phyloP scores from a whole-genome alignment of 306 rosid genomes.

The Mucuna pruriens region DNA sequence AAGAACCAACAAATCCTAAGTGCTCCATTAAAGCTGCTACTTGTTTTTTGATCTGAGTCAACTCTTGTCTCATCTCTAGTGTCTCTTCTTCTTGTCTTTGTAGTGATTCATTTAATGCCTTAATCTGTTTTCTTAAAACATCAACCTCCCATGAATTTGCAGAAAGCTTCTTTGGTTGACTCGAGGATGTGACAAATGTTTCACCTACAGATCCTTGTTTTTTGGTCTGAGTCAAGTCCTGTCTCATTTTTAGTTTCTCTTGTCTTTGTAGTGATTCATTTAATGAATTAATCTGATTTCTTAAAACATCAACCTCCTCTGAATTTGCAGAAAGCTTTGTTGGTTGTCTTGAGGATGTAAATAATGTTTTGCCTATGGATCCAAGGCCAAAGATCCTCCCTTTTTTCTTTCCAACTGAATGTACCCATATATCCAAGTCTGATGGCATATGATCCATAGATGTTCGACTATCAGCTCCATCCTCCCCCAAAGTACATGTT shows the following conservation, averaged over 20 bases:
- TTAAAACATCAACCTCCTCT: not conserved
- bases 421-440: not conserved
- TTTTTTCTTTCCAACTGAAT: not conserved
- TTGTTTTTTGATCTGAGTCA: not conserved
- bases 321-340: not conserved
- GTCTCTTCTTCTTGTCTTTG: not conserved
- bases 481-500: not conserved
- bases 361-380: not conserved
- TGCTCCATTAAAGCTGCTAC: not conserved
- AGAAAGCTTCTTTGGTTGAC: not conserved
- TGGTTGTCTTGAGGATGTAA: not conserved
- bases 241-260: not conserved
- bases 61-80: not conserved
- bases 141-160: not conserved
- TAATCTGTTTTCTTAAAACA: not conserved
- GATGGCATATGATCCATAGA: not conserved
- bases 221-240: not conserved
- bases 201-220: not conserved
- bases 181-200: not conserved
- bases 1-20: not conserved
- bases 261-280: not conserved
- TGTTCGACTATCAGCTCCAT: not conserved
- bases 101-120: not conserved
- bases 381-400: slow-evolving; percentile 4
- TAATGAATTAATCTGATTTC: not conserved